phyloP scores from a whole-genome alignment of 768 basidiomycete species.

The Leucocoprinus leucothites region DNA sequence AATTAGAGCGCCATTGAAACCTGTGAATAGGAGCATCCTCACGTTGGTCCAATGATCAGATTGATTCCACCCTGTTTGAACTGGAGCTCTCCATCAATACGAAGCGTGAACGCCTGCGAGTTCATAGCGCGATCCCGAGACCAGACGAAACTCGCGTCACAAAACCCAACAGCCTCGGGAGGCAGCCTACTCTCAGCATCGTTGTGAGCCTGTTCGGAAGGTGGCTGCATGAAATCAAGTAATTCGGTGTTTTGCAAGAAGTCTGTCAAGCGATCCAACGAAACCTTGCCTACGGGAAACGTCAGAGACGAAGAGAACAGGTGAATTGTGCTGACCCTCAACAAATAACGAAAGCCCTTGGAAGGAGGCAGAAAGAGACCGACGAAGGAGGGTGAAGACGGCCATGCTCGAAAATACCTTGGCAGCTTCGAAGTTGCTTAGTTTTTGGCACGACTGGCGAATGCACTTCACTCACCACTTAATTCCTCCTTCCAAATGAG shows the following conservation, averaged over 20 bases:
- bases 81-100: conserved; percentile 47
- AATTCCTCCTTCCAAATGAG: conserved; percentile 25
- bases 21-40: not conserved
- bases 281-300: conserved; percentile 47
- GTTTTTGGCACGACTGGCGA: not conserved
- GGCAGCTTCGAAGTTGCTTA: conserved; percentile 30
- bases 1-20: too few species aligned
- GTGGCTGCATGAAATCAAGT: conserved; percentile 27
- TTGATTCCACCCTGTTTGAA: conserved; percentile 56
- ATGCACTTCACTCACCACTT: conserved; percentile 16
- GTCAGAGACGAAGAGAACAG: not conserved
- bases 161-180: conserved; percentile 42
- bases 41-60: conserved; percentile 57
- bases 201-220: not conserved
- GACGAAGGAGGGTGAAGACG: conserved; percentile 59
- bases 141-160: conserved; percentile 57
- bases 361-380: conserved; percentile 38
- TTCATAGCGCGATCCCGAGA: conserved; percentile 29
- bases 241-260: conserved; percentile 30
- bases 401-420: conserved; percentile 46
- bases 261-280: conserved; percentile 47
- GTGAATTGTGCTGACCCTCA: conserved; percentile 8
- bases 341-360: conserved; percentile 19
- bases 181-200: conserved; percentile 6
- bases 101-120: conserved; percentile 46